Conservation (phyloP, 208 protist genomes). For the Trypanosoma boissoni region DNA sequence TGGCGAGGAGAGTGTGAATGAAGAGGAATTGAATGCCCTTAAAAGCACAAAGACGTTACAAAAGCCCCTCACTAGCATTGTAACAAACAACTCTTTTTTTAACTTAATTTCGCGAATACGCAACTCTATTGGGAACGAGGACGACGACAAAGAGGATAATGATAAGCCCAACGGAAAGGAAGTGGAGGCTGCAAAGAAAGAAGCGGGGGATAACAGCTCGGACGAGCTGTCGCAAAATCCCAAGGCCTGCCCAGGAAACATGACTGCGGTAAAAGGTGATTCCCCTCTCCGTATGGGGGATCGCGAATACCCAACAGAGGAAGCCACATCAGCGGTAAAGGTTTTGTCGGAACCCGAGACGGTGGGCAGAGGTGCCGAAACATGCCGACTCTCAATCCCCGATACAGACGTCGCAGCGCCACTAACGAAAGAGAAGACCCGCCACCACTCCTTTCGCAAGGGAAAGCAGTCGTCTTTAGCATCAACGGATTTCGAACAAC, state of each 20-base stretch:
- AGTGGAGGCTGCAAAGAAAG: conserved; percentile 4
- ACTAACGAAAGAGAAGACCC: conserved; percentile 16
- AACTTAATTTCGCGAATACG: neutral
- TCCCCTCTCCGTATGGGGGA: no score
- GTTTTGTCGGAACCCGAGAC: conserved; percentile 10
- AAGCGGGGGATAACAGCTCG: no score
- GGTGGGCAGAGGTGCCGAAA: neutral
- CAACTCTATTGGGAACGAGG: neutral
- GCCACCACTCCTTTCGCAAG: conserved; percentile 18
- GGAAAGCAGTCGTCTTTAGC: no score
- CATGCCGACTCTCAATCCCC: conserved; percentile 6
- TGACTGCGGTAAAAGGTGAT: no score
- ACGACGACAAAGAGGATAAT: conserved; percentile 8
- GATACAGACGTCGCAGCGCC: neutral
- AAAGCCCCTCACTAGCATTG: conserved; percentile 4
- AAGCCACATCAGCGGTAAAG: neutral
- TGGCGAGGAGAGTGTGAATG: conserved; percentile 9
- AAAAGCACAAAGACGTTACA: conserved; percentile 6
- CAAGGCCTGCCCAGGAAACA: no score
- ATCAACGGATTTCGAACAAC: no score
- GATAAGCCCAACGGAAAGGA: conserved; percentile 5
- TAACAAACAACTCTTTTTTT: conserved; percentile 1
- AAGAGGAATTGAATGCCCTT: conserved; percentile 19
- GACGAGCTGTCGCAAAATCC: no score
- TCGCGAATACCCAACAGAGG: neutral